Evolutionary conservation across 768 basidiomycete species (phyloP).

Genomic region (Nevesoporus exiguus): DNA sequence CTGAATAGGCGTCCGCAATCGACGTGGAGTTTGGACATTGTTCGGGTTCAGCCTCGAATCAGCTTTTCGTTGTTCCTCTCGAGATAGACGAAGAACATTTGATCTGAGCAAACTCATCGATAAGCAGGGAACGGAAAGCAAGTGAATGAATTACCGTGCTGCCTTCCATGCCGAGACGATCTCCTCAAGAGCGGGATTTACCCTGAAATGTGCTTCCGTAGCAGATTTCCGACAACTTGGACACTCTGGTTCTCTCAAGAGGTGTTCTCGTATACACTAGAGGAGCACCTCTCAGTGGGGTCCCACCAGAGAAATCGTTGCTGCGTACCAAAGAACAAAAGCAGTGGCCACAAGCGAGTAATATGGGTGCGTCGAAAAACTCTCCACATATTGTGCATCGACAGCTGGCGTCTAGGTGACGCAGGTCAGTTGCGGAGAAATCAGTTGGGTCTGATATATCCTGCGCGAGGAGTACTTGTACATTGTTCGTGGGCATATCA

Average conservation of each 20-base stretch:
- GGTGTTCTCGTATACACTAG: constrained; percentile 67
- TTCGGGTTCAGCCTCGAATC: constrained; percentile 5
- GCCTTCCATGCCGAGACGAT: constrained; percentile 66
- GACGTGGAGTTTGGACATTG: constrained; percentile 18
- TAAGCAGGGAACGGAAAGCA: background rate
- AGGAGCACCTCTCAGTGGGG: constrained; percentile 3
- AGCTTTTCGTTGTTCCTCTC: constrained; percentile 25
- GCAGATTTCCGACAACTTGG: constrained; percentile 62
- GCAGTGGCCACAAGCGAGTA: constrained; percentile 72
- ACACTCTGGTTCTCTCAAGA: constrained; percentile 62
- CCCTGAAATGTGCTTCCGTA: constrained; percentile 60
- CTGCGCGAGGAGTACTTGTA: constrained; percentile 30
- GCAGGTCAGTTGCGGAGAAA: constrained; percentile 61
- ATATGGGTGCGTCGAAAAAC: constrained; percentile 68
- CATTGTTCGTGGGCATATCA: constrained; percentile 28
- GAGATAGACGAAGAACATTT: constrained; percentile 41
- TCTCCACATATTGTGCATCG: constrained; percentile 79
- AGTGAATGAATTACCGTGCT: constrained; percentile 47
- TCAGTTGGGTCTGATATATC: constrained; percentile 64
- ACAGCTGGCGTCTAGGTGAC: constrained; percentile 58
- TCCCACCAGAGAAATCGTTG: background rate
- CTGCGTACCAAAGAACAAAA: constrained; percentile 71
- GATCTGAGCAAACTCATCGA: constrained; percentile 31
- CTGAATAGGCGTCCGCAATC: constrained; percentile 10
- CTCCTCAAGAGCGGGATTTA: constrained; percentile 69